Evolutionary conservation across 2,329 filamentous ascomycete species (phyloP).

Genomic region (Colletotrichum sp.): DNA sequence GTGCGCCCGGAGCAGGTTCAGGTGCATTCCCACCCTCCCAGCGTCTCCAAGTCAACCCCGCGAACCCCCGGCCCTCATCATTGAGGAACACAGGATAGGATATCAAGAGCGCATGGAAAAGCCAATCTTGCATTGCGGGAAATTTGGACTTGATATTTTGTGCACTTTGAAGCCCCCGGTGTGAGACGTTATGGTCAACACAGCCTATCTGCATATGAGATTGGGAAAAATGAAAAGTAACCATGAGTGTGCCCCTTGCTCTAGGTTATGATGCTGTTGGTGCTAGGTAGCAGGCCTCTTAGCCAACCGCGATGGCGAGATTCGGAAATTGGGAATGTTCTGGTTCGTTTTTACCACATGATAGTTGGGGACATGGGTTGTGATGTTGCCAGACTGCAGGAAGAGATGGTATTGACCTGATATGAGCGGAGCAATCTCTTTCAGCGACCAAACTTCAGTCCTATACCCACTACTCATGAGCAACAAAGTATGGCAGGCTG

Average conservation of each 20-base stretch:
- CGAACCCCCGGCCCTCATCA: accelerated
- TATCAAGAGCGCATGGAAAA: neutral
- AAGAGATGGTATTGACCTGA: neutral
- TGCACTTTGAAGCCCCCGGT: neutral
- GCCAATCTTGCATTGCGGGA: neutral
- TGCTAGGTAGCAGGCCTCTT: accelerated
- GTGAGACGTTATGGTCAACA: accelerated
- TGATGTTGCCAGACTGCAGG: neutral
- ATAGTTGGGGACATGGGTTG: neutral
- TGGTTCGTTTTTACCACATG: neutral
- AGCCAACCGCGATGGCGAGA: neutral
- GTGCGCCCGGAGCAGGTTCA: neutral
- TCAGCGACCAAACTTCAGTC: neutral
- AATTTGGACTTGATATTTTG: neutral
- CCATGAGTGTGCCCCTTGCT: neutral
- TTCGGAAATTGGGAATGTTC: neutral
- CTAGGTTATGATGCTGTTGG: neutral
- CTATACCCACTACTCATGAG: accelerated
- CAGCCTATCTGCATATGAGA: accelerated
- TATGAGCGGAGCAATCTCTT: accelerated
- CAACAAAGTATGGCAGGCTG: neutral
- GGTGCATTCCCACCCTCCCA: accelerated
- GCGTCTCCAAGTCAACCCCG: neutral
- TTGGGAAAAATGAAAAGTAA: neutral
- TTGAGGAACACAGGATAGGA: neutral